Evolutionary conservation across 2,329 filamentous ascomycete genomes (phyloP).

Genomic region (Paraphoma sp.): DNA sequence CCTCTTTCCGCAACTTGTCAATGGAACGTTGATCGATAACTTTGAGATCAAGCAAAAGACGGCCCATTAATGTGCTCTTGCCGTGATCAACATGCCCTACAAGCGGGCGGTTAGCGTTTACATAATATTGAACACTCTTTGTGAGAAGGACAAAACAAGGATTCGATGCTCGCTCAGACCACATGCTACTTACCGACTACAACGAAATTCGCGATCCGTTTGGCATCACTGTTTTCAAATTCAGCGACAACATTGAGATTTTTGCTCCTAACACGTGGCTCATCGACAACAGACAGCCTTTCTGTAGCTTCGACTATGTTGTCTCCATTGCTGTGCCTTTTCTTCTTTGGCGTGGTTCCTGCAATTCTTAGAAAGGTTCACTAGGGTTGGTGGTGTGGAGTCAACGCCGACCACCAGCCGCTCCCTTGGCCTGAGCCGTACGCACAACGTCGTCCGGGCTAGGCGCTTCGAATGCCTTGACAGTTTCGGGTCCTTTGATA

Average conservation of each 20-base stretch:
- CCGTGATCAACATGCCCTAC: conserved; percentile 94
- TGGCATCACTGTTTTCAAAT: conserved; percentile 75
- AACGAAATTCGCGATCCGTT: conserved; percentile 87
- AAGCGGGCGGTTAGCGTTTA: conserved; percentile 5
- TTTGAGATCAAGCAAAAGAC: conserved; percentile 86
- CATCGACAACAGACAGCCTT: conserved; percentile 58
- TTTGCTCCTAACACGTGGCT: conserved; percentile 69
- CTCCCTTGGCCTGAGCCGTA: conserved; percentile 71
- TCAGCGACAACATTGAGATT: conserved; percentile 85
- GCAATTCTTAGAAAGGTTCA: conserved; percentile 29
- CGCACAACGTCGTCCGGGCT: conserved; percentile 92
- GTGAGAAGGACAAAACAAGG: not conserved
- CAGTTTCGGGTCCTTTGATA: conserved; percentile 49
- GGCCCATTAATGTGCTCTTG: conserved; percentile 97
- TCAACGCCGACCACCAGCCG: conserved; percentile 47
- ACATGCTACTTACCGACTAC: conserved; percentile 74
- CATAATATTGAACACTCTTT: not conserved
- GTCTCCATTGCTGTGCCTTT: conserved; percentile 23
- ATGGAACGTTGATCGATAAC: conserved; percentile 88
- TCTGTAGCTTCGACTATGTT: conserved; percentile 56
- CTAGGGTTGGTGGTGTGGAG: conserved; percentile 6
- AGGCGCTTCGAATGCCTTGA: conserved; percentile 77
- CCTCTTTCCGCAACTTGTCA: conserved; percentile 86
- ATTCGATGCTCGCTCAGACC: not conserved
- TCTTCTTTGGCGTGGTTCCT: conserved; percentile 38